Evolutionary conservation across 1,284 basidiomycete species (phyloP).

Genomic region (Apiotrichum porosum): DNA sequence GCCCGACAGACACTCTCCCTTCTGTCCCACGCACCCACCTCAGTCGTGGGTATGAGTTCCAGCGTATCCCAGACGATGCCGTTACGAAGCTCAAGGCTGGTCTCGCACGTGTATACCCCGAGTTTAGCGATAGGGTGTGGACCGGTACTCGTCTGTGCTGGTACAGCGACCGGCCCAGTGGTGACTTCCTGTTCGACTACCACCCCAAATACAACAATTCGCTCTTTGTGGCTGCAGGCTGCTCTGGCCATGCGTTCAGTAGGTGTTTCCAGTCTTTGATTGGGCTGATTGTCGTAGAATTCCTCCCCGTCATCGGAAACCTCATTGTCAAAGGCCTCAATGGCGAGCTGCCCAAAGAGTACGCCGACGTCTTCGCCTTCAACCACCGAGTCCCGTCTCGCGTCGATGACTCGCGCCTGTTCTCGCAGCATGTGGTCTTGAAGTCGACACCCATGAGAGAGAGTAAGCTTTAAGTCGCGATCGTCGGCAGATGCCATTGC

Average conservation of each 20-base stretch:
- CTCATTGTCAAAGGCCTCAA: conserved; percentile 65
- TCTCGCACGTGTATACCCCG: conserved; percentile 59
- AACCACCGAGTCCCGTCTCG: too few species aligned
- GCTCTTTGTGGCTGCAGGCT: conserved; percentile 67
- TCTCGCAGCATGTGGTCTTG: too few species aligned
- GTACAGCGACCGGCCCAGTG: conserved; percentile 57
- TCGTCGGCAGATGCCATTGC: too few species aligned
- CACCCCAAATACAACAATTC: conserved; percentile 56
- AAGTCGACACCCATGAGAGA: too few species aligned
- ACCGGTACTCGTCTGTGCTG: conserved; percentile 64
- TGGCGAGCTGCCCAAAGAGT: conserved; percentile 58
- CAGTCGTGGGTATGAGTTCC: conserved; percentile 15
- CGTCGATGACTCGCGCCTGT: too few species aligned
- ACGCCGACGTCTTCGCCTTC: too few species aligned
- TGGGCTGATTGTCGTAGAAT: too few species aligned
- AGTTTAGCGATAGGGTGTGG: conserved; percentile 55
- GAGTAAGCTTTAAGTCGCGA: too few species aligned
- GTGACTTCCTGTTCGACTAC: conserved; percentile 70
- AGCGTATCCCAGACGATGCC: conserved; percentile 57
- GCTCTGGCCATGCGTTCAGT: conserved; percentile 75
- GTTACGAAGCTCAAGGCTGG: conserved; percentile 54
- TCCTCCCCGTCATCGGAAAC: conserved; percentile 24
- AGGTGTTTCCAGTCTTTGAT: too few species aligned
- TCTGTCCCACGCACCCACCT: conserved; percentile 34
- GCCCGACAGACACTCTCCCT: conserved; percentile 32